Evolutionary conservation across 2,329 filamentous ascomycete genomes (phyloP), one percentile per base, ranked within the genome.

Genomic region (Aureobasidium uvarum): DNA sequence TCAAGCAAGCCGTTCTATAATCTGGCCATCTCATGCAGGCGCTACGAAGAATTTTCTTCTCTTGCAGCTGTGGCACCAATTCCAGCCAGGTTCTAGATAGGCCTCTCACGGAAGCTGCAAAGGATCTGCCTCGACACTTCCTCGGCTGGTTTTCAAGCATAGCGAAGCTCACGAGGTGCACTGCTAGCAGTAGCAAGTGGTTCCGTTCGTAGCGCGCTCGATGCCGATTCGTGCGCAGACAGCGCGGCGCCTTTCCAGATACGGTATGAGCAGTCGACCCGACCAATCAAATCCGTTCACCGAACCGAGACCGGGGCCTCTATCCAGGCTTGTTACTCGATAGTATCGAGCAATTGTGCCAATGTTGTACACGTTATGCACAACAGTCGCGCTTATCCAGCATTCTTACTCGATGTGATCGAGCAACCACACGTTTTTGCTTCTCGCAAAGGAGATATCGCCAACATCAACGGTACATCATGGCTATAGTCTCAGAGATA

Each of bases 371-470:
- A 60, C 2, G 18, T 38, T 60, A 48, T 60, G 56, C 56, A 28
- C 13, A 5, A 1, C 13, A 7, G 11, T 38, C 56, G 56, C 36
- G 41, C 43, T 48, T 60, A 60, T 60, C 43, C 56, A 14, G 31
- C 28, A 7, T 60, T 60, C 56, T 60, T 60, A 60, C 56, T 60
- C 56, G 56, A 60, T 60, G 41, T 46, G 41, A 60, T 60, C 56
- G 56, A 60, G 56, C 56, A 60, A 60, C 56, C 43, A 60, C 56
- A 36, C 39, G 54, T 60, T 48, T 60, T 60, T 60, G 56, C 43
- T 60, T 48, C 56, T 60, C 56, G 28, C n/a, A 36, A 48, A 28
- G 43, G 11, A 48, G 56, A 60, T 60, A 60, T 58, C 56, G 41
- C 56, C 56, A 60, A 36, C 56, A 46, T 48, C 28, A 38, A 60